These are phyloP conservation scores for Candida mesenterica DNA, from an alignment of 1,139 yeast species.

Conservation along the genomic window DNA sequence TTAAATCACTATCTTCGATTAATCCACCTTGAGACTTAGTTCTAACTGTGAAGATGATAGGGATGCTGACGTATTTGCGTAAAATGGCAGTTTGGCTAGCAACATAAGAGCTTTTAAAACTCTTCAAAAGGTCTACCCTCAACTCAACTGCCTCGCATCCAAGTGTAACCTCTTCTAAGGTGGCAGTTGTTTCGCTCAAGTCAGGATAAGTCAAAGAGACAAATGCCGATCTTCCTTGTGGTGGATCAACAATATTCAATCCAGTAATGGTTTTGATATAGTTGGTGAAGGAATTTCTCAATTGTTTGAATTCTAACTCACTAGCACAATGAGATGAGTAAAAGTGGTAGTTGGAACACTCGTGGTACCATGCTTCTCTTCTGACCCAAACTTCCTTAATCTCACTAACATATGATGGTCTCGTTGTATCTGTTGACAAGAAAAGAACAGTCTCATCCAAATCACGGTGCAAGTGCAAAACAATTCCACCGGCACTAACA, in stretches of 20 bases:
- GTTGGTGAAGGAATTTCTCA: conserved; percentile 58
- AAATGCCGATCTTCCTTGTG: conserved; percentile 62
- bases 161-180: conserved; percentile 52
- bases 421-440: conserved; percentile 69
- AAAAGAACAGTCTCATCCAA: conserved; percentile 76
- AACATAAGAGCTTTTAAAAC: conserved; percentile 52
- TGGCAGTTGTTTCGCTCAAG: conserved; percentile 43
- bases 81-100: conserved; percentile 72
- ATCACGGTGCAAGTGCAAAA: conserved; percentile 86
- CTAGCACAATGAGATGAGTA: conserved; percentile 71
- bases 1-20: conserved; percentile 51
- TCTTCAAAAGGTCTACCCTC: conserved; percentile 68
- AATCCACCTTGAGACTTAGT: conserved; percentile 80
- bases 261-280: conserved; percentile 70
- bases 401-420: conserved; percentile 86
- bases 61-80: conserved; percentile 61
- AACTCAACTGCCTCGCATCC: conserved; percentile 85
- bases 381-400: conserved; percentile 79
- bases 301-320: conserved; percentile 52
- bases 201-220: conserved; percentile 67
- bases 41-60: conserved; percentile 80
- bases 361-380: conserved; percentile 77
- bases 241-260: conserved; percentile 37
- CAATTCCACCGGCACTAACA: conserved; percentile 63
- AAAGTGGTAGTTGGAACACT: conserved; percentile 76